A percentile compares a stretch with the other conserved stretches of the same genome.
Conservation (phyloP, 1,284 basidiomycete genomes). For the Cutaneotrichosporon sp. region DNA sequence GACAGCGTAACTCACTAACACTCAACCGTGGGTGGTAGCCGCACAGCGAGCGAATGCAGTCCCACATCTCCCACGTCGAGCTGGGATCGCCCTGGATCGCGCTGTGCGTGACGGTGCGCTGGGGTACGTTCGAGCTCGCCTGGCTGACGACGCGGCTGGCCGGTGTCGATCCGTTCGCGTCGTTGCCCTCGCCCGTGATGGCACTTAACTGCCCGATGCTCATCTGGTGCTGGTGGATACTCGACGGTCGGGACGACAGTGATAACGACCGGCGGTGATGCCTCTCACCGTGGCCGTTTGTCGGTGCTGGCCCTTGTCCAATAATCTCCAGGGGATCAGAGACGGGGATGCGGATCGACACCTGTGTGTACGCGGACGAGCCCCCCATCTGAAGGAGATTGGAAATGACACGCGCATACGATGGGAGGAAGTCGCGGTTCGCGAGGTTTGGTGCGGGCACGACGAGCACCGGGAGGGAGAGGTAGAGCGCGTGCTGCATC, state of each 20-base stretch:
- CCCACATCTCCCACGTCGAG: conserved; percentile 98
- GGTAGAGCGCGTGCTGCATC: conserved; percentile 86
- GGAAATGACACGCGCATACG: conserved; percentile 88
- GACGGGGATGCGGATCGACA: conserved; percentile 79
- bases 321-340: conserved; percentile 60
- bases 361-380: conserved; percentile 60
- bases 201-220: conserved; percentile 27
- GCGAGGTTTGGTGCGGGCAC: conserved; percentile 75
- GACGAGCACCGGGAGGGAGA: conserved; percentile 79
- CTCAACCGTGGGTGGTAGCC: conserved; percentile 79
- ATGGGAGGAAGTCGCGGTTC: conserved; percentile 77
- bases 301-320: conserved; percentile 36
- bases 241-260: conserved; percentile 43
- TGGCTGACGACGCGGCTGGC: conserved; percentile 14
- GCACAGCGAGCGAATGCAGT: conserved; percentile 83
- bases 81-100: conserved; percentile 62
- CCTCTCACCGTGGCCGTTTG: conserved; percentile 10
- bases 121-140: conserved; percentile 9
- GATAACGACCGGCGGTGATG: conserved; percentile 45
- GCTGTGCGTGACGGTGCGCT: conserved; percentile 23
- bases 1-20: conserved; percentile 61
- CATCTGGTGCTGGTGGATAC: conserved; percentile 41
- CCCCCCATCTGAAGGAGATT: conserved; percentile 66
- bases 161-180: background rate
- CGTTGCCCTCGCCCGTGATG: conserved; percentile 5